Conservation (phyloP, 257 asterid genomes). For the Plectranthus barbatus region DNA sequence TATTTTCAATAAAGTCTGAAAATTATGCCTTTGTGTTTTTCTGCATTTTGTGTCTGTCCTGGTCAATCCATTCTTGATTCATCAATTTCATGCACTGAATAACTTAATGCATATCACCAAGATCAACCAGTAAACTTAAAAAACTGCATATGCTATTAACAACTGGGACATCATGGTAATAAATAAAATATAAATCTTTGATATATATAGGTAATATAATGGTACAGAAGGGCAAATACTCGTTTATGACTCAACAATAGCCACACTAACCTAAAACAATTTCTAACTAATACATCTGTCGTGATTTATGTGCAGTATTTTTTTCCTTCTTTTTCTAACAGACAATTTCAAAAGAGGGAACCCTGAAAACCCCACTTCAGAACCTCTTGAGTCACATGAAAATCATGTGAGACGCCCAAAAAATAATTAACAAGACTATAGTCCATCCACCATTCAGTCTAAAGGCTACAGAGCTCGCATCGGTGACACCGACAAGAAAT, state of each 20-base stretch:
- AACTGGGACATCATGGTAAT: neutral
- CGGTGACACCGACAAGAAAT: conserved; percentile 77
- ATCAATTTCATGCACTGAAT: neutral
- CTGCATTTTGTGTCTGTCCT: neutral
- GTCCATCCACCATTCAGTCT: conserved; percentile 8
- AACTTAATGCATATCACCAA: neutral
- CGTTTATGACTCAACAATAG: neutral
- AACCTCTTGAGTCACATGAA: conserved; percentile 25
- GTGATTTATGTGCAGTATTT: conserved; percentile 35
- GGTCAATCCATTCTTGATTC: neutral
- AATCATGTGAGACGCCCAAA: conserved; percentile 27
- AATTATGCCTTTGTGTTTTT: conserved; percentile 2
- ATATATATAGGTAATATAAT: conserved; percentile 9
- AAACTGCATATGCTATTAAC: neutral
- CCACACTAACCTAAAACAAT: conserved; percentile 9
- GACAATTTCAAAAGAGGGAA: conserved; percentile 23
- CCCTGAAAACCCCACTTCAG: conserved; percentile 26
- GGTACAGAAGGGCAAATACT: conserved; percentile 1
- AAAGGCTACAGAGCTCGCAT: conserved; percentile 31
- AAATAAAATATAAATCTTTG: neutral
- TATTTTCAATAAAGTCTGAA: neutral
- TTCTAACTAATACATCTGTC: conserved; percentile 20
- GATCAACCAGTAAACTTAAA: neutral
- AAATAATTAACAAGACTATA: conserved; percentile 21
- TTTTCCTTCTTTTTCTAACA: conserved; percentile 12